These are phyloP conservation scores for Cyberlindnera mrakii DNA, from an alignment of 805 yeast genomes.

Conservation along the genomic window DNA sequence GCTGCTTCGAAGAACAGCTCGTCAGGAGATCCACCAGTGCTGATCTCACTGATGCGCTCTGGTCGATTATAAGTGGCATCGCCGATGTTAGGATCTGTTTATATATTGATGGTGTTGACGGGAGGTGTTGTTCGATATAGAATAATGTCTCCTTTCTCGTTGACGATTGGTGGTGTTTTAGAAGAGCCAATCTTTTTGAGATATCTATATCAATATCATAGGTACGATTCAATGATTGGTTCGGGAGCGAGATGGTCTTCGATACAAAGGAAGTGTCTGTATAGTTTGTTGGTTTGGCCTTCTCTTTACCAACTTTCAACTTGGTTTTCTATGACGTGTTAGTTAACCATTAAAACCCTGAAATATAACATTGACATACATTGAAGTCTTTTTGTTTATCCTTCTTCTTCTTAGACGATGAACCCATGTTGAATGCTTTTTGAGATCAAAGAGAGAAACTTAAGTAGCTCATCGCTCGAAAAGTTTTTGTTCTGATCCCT, in stretches of 20 bases:
- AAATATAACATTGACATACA: slow-evolving; percentile 1
- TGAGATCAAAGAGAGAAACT: background rate
- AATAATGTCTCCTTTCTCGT: slow-evolving; percentile 69
- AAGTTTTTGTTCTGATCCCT: background rate
- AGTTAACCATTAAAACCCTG: background rate
- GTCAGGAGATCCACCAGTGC: slow-evolving; percentile 43
- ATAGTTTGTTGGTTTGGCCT: slow-evolving; percentile 61
- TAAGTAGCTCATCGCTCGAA: background rate
- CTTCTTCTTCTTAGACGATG: slow-evolving; percentile 35
- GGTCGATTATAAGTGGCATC: slow-evolving; percentile 55
- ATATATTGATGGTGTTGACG: slow-evolving; percentile 45
- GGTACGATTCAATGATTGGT: slow-evolving; percentile 27
- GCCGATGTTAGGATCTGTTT: slow-evolving; percentile 53
- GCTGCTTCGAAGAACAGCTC: slow-evolving; percentile 42
- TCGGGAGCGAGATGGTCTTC: slow-evolving; percentile 39
- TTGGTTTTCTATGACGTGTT: slow-evolving; percentile 46
- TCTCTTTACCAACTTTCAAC: slow-evolving; percentile 82
- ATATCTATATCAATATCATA: slow-evolving; percentile 38
- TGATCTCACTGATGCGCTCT: slow-evolving; percentile 57
- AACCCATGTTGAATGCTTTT: slow-evolving; percentile 10
- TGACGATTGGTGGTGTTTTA: slow-evolving; percentile 65
- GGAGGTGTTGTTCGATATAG: slow-evolving; percentile 45
- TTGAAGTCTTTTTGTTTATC: slow-evolving; percentile 26
- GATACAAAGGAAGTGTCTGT: slow-evolving; percentile 86
- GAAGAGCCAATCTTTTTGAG: slow-evolving; percentile 56